These are phyloP conservation scores for Earliella scabrosa DNA, from an alignment of 1,284 basidiomycete species.

Conservation along the genomic window DNA sequence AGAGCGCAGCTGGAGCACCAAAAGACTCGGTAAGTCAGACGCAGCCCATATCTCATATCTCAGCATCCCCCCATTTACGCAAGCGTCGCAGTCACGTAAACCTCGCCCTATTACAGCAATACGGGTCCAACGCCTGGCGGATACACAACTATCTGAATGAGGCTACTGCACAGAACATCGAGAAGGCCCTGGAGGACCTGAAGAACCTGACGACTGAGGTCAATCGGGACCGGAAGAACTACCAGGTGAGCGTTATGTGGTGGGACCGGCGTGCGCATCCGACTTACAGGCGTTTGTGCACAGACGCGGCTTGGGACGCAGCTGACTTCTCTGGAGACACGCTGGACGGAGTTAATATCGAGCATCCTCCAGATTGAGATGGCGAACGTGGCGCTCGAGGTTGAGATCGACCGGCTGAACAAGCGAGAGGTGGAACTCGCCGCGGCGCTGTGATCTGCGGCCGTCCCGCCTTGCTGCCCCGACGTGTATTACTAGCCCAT, in stretches of 20 bases:
- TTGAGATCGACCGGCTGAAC: slow-evolving; percentile 66
- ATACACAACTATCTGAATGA: slow-evolving; percentile 91
- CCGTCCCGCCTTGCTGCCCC: not conserved
- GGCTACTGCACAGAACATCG: slow-evolving; percentile 74
- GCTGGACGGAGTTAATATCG: slow-evolving; percentile 90
- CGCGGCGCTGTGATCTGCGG: slow-evolving; percentile 41
- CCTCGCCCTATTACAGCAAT: slow-evolving; percentile 82
- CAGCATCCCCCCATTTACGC: not conserved
- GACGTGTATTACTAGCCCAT: slow-evolving; percentile 16
- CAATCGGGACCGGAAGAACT: slow-evolving; percentile 86
- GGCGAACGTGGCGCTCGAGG: slow-evolving; percentile 86
- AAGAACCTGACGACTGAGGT: slow-evolving; percentile 80
- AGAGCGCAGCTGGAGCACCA: slow-evolving; percentile 92
- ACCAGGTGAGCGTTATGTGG: slow-evolving; percentile 61
- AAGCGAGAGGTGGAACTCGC: slow-evolving; percentile 60
- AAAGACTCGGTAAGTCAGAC: slow-evolving; percentile 76
- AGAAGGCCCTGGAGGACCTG: slow-evolving; percentile 72
- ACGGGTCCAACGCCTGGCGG: slow-evolving; percentile 91
- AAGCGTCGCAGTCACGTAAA: slow-evolving; percentile 72
- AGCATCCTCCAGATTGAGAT: slow-evolving; percentile 89
- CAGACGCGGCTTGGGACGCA: slow-evolving; percentile 80
- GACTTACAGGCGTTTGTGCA: not conserved
- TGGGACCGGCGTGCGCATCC: not conserved
- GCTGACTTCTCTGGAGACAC: slow-evolving; percentile 78
- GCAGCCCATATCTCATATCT: not conserved